Evolutionary conservation across 2,329 filamentous ascomycete species (phyloP).

Genomic region (Colletotrichum theobromicola): DNA sequence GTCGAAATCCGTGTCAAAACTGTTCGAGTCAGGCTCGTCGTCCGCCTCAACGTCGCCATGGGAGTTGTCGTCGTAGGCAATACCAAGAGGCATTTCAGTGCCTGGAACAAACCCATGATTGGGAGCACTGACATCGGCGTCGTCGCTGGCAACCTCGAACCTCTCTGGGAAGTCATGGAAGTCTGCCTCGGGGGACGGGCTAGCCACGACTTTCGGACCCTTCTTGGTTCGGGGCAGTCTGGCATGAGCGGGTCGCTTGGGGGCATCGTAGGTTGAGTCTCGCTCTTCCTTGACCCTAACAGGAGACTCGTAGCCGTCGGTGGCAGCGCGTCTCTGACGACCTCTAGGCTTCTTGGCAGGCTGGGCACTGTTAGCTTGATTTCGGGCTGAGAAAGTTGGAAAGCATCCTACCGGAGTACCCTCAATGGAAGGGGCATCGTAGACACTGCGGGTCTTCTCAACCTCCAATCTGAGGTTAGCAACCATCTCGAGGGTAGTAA

Average conservation of each 20-base stretch:
- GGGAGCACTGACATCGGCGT: neutral
- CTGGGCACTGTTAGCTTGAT: neutral
- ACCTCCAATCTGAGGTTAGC: constrained; percentile 59
- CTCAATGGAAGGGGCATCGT: constrained; percentile 61
- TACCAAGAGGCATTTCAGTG: neutral
- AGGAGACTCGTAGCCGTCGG: neutral
- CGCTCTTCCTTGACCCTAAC: constrained; percentile 6
- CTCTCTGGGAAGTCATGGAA: neutral
- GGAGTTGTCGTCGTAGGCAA: neutral
- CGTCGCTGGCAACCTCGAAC: neutral
- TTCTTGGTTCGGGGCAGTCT: neutral
- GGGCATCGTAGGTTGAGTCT: neutral
- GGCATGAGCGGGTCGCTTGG: neutral
- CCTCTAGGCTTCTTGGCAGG: neutral
- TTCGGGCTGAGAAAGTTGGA: neutral
- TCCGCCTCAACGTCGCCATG: neutral
- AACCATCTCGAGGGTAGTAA: constrained; percentile 69
- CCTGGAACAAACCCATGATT: neutral
- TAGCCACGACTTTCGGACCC: neutral
- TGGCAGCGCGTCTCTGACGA: neutral
- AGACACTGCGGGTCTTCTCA: constrained; percentile 61
- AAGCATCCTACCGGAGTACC: constrained; percentile 51
- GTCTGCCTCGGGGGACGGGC: neutral
- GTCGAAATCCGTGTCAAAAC: neutral
- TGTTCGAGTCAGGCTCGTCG: neutral